Conservation (phyloP, 768 basidiomycete genomes). For the Polyporus arcularius region DNA sequence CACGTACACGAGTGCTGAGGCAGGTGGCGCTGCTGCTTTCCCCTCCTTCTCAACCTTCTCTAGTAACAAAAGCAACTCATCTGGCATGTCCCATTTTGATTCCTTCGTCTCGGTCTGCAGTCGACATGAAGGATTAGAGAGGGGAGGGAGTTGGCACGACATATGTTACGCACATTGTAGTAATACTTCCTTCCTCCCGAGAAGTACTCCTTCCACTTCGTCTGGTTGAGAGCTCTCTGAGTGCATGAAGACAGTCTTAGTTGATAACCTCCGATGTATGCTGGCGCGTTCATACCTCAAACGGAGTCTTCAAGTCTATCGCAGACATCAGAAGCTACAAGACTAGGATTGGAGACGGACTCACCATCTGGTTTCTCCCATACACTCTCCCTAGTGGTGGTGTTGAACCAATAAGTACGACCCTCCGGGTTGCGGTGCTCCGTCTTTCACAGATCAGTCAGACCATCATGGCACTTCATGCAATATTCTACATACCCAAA, state of each 20-base stretch:
- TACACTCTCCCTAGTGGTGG: slow-evolving; percentile 83
- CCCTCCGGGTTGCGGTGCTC: slow-evolving; percentile 95
- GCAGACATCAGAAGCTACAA: neutral
- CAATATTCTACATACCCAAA: slow-evolving; percentile 15
- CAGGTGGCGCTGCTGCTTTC: slow-evolving; percentile 40
- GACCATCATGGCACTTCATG: neutral
- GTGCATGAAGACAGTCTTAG: neutral
- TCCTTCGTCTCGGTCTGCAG: slow-evolving; percentile 81
- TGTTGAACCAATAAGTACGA: slow-evolving; percentile 98
- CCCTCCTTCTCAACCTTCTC: slow-evolving; percentile 84
- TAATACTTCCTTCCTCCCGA: slow-evolving; percentile 91
- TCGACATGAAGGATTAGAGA: neutral
- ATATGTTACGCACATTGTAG: slow-evolving; percentile 62
- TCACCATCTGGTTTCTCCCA: slow-evolving; percentile 98
- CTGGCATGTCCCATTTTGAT: slow-evolving; percentile 98
- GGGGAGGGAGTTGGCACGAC: neutral
- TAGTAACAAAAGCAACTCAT: slow-evolving; percentile 82
- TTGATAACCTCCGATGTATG: neutral
- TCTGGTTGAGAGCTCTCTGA: slow-evolving; percentile 84
- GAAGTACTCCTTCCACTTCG: slow-evolving; percentile 96
- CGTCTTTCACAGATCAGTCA: slow-evolving; percentile 49
- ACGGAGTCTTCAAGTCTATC: slow-evolving; percentile 84
- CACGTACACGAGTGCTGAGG: slow-evolving; percentile 30
- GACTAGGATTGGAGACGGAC: slow-evolving; percentile 14
- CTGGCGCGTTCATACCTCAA: slow-evolving; percentile 60